Evolutionary conservation across 495 filamentous ascomycete genomes (phyloP), one percentile per base, ranked within the genome.

Genomic region (Lepidopterella palustris): DNA sequence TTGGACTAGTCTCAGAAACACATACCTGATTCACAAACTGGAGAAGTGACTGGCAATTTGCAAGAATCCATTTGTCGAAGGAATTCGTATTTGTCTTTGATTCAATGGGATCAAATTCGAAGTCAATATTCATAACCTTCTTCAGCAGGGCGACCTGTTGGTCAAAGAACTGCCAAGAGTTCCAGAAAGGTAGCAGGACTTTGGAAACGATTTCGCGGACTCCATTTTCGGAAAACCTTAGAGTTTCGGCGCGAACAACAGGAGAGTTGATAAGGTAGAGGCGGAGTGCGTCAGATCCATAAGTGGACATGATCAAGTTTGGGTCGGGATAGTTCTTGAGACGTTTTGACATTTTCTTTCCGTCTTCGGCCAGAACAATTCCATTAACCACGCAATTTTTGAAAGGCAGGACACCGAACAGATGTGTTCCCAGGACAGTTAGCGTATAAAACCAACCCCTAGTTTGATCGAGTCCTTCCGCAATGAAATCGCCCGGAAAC

Each of bases 291-390:
- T 98, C 93, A 5, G 92, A 90, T 23, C 93, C 93, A 67, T 96
- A 96, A 57, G 85, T 85, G 48, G 87, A 72, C 80, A 98, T 96
- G 63, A 98, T 81, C 20, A 90, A 70, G 31, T 74, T 75, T 10
- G 95, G 93, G 68, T 97, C 95, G 8, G 95, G 95, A 70, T 97
- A 98, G 73, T 98, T 98, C 78, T 97, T 93, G 39, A 96, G 77
- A 40, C 95, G 83, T 78, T 98, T 98, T 0, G 92, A 97, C 93
- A 98, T 98, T 78, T 98, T 98, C 78, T 96, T 97, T 53, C 93
- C 93, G 67, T 97, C 91, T 72, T 96, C 91, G 5, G 86, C 93
- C 28, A 98, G 79, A 0, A 98, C 93, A 55, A 98, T 95, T 10
- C 93, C 93, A 68, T 96, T 97, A 45, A 97, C 95, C 11, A 97